Conservation (phyloP, 257 asterid species). For the Penstemon barbatus region DNA sequence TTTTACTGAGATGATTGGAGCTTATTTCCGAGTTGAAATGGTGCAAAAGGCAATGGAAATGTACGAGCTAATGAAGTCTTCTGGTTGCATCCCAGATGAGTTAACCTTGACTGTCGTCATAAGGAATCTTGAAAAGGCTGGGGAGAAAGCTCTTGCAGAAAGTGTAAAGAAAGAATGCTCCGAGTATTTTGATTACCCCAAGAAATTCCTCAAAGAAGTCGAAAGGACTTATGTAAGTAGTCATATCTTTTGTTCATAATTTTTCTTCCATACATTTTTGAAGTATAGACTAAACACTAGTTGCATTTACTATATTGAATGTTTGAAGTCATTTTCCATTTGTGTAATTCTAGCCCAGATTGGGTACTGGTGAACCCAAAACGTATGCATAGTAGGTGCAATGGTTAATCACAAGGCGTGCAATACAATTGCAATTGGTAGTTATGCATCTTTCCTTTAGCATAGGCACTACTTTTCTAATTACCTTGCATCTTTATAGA, state of each 20-base stretch:
- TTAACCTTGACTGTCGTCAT: slow-evolving; percentile 54
- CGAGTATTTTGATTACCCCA: slow-evolving; percentile 54
- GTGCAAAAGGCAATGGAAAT: slow-evolving; percentile 57
- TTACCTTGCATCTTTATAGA: no score
- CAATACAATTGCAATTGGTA: no score
- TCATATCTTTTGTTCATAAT: neutral
- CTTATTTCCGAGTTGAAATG: slow-evolving; percentile 59
- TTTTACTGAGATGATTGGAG: slow-evolving; percentile 73
- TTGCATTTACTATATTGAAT: no score
- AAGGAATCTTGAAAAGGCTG: slow-evolving; percentile 65
- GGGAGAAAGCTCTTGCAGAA: slow-evolving; percentile 44
- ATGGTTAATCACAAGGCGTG: no score
- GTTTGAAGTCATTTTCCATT: no score
- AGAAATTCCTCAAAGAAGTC: slow-evolving; percentile 54
- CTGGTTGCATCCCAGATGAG: slow-evolving; percentile 66
- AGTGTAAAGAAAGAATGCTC: slow-evolving; percentile 58
- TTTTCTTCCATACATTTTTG: no score
- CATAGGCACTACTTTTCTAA: no score
- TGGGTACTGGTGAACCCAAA: no score
- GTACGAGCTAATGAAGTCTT: slow-evolving; percentile 65
- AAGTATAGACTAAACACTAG: no score
- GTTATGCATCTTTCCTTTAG: no score
- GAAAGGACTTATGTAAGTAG: slow-evolving; percentile 50
- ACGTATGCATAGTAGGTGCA: no score
- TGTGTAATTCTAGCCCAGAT: no score